A percentile compares a stretch with the other conserved stretches of the same genome.
These are phyloP conservation scores for Gigaspora rosea DNA, from an alignment of 192 early-diverging fungal species.

Conservation along the genomic window DNA sequence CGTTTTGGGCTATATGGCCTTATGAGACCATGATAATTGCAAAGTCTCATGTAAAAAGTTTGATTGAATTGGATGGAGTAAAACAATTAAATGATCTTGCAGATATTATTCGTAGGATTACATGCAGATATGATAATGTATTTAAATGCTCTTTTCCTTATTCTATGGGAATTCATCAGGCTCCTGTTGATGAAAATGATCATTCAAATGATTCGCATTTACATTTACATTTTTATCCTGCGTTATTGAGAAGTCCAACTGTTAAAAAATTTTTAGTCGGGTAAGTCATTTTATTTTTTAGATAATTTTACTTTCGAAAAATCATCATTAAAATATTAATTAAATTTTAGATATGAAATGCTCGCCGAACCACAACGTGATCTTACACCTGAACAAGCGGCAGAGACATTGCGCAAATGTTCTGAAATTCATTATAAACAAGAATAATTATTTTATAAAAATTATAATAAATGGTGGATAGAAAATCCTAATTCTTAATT, in stretches of 20 bases:
- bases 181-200: slow-evolving; percentile 64
- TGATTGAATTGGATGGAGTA: slow-evolving; percentile 59
- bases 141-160: slow-evolving; percentile 93
- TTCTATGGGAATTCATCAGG: slow-evolving; percentile 94
- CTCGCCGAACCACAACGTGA: slow-evolving; percentile 93
- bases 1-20: slow-evolving; percentile 98
- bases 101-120: slow-evolving; percentile 71
- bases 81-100: slow-evolving; percentile 62
- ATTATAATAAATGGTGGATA: no score
- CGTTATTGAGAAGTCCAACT: slow-evolving; percentile 84
- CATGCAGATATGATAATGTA: slow-evolving; percentile 90
- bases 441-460: no score
- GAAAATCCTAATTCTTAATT: no score
- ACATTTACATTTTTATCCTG: slow-evolving; percentile 96
- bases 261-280: slow-evolving; percentile 96
- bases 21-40: slow-evolving; percentile 88
- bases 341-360: slow-evolving; percentile 80
- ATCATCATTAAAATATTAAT: background rate
- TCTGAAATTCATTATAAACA: slow-evolving; percentile 61
- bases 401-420: slow-evolving; percentile 64
- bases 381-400: slow-evolving; percentile 92
- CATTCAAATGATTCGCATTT: slow-evolving; percentile 66
- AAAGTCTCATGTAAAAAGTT: slow-evolving; percentile 59
- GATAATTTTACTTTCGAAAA: background rate
- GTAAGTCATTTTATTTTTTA: slow-evolving; percentile 46